A percentile compares a stretch with the other conserved stretches of the same genome.
Evolutionary conservation across 805 yeast genomes (phyloP).

Genomic region (Schwanniomyces sp.): DNA sequence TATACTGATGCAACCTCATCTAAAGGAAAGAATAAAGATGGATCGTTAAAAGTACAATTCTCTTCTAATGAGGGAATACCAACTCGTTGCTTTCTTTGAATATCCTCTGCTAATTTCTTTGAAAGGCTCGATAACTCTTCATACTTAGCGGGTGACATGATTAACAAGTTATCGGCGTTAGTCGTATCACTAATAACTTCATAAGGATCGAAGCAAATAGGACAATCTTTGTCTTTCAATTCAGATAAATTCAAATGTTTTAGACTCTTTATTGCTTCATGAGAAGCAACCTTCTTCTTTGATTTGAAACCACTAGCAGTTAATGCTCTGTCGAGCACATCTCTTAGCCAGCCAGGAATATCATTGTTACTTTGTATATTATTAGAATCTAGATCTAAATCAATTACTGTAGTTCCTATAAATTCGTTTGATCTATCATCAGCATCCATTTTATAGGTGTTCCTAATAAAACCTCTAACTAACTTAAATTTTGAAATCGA

Average conservation of each 20-base stretch:
- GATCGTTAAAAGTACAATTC: constrained; percentile 23
- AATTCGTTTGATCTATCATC: constrained; percentile 8
- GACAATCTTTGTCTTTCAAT: constrained; percentile 27
- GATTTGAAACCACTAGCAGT: constrained; percentile 24
- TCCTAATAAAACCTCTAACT: not conserved
- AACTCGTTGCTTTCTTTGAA: not conserved
- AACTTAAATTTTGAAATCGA: not conserved
- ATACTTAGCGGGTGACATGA: not conserved
- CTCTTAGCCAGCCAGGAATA: constrained; percentile 32
- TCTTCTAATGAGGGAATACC: constrained; percentile 8
- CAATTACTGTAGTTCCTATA: constrained; percentile 16
- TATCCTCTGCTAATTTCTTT: constrained; percentile 1
- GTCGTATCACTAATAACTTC: constrained; percentile 11
- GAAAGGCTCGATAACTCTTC: constrained; percentile 3
- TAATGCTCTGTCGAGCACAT: constrained; percentile 35
- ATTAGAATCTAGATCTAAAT: constrained; percentile 17
- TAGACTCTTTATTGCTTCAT: constrained; percentile 38
- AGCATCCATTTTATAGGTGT: constrained; percentile 4
- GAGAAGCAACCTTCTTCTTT: constrained; percentile 31
- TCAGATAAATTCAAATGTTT: constrained; percentile 17
- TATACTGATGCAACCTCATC: constrained; percentile 24
- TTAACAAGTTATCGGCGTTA: not conserved
- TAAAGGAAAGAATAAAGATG: constrained; percentile 30
- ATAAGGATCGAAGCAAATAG: constrained; percentile 42
- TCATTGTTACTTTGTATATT: constrained; percentile 13